A percentile compares a stretch with the other conserved stretches of the same genome.
Evolutionary conservation across 148 eudicot species (phyloP).

Genomic region (Fagopyrum esculentum): DNA sequence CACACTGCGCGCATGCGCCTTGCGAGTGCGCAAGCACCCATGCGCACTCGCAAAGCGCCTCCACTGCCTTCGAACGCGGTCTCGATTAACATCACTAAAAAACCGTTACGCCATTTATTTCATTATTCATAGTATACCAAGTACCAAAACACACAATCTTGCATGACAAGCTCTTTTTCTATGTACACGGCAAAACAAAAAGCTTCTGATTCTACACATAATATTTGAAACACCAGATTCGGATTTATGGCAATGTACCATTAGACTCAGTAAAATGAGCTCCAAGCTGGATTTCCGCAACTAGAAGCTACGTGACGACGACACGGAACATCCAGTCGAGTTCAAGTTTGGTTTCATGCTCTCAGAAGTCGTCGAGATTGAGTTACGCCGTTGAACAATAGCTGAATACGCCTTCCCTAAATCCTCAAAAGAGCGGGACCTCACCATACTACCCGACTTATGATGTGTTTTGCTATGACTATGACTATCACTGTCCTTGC

Average conservation of each 20-base stretch:
- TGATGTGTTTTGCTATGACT: not conserved
- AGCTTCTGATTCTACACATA: not conserved
- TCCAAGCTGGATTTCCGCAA: not conserved
- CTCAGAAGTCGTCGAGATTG: not conserved
- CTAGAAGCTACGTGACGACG: not conserved
- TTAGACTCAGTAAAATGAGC: not conserved
- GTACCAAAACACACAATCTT: not conserved
- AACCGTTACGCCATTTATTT: no score
- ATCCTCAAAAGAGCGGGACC: not conserved
- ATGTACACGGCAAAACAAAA: not conserved
- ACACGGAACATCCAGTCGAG: not conserved
- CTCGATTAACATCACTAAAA: no score
- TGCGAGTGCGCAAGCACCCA: no score
- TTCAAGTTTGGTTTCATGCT: not conserved
- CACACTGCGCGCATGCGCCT: no score
- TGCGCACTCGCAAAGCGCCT: no score
- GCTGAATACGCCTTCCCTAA: not conserved
- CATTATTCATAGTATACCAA: no score
- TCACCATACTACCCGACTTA: not conserved
- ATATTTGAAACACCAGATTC: not conserved
- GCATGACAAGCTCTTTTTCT: not conserved
- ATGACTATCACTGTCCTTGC: slow-evolving; percentile 25
- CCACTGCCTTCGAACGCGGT: no score
- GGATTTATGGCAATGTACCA: not conserved
- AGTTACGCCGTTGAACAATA: not conserved